Percentiles rank a stretch among this genome's conserved stretches.
These are phyloP conservation scores for Gelatoporia subvermispora DNA, from an alignment of 768 basidiomycete species.

Conservation along the genomic window DNA sequence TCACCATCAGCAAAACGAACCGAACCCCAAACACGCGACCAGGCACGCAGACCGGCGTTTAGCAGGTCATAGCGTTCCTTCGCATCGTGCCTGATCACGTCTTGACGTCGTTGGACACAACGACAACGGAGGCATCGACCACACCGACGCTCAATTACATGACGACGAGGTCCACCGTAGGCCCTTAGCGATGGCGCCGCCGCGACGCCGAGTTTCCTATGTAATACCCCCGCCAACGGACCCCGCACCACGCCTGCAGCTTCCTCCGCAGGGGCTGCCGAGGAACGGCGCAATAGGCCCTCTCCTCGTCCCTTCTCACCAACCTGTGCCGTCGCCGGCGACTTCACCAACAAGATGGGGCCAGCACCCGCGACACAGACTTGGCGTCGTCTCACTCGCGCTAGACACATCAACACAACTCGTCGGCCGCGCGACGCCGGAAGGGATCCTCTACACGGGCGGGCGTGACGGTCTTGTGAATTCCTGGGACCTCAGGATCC, in stretches of 20 bases:
- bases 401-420: constrained; percentile 81
- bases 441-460: constrained; percentile 87
- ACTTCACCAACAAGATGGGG: constrained; percentile 17
- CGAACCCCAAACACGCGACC: no score
- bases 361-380: constrained; percentile 73
- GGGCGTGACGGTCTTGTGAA: constrained; percentile 87
- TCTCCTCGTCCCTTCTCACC: constrained; percentile 45
- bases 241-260: constrained; percentile 56
- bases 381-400: constrained; percentile 84
- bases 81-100: no score
- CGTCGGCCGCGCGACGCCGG: constrained; percentile 56
- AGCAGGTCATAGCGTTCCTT: no score
- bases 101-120: no score
- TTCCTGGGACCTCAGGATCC: constrained; percentile 78
- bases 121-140: no score
- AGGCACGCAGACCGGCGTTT: no score
- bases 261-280: constrained; percentile 61
- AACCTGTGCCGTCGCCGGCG: constrained; percentile 6
- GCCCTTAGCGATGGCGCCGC: constrained; percentile 27
- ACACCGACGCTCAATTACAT: neutral
- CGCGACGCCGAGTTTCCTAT: constrained; percentile 77
- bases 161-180: neutral
- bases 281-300: constrained; percentile 69
- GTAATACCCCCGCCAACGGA: constrained; percentile 72
- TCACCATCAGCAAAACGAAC: no score